Percentiles rank a stretch among this genome's conserved stretches.
These are phyloP conservation scores for Magnusiomyces fungicola DNA, from an alignment of 1,139 yeast species.

Conservation along the genomic window DNA sequence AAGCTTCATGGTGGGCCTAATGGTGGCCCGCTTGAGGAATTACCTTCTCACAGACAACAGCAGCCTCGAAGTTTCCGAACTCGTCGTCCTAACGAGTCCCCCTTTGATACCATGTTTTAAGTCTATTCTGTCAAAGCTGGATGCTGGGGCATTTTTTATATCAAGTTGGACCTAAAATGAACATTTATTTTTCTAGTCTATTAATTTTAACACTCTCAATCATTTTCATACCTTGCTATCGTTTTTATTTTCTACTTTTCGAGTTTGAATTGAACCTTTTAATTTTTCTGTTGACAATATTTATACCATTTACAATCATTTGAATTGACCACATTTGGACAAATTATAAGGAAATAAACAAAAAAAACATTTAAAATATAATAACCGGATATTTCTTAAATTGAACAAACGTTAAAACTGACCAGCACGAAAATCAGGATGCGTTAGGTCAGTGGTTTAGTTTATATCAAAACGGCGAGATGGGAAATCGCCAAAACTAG, in stretches of 20 bases:
- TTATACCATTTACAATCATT: background rate
- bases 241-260: no score
- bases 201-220: background rate
- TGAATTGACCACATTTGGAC: background rate
- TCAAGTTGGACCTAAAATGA: no score
- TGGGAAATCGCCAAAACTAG: no score
- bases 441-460: no score
- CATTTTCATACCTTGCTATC: background rate
- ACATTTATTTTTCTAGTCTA: background rate
- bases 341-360: background rate
- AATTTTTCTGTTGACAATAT: background rate
- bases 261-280: background rate
- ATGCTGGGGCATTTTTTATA: background rate
- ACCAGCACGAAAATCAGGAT: no score
- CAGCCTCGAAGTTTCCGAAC: slow-evolving; percentile 9
- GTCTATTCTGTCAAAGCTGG: background rate
- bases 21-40: background rate
- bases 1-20: slow-evolving; percentile 19
- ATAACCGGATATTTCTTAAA: background rate
- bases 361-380: no score
- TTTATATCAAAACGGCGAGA: no score
- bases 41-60: no score
- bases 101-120: slow-evolving; percentile 15
- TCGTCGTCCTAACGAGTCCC: slow-evolving; percentile 11
- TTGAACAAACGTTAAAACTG: no score